These are phyloP conservation scores for Aurantiochytrium sp. DNA, from an alignment of 108 stramenopile species.

Conservation along the genomic window DNA sequence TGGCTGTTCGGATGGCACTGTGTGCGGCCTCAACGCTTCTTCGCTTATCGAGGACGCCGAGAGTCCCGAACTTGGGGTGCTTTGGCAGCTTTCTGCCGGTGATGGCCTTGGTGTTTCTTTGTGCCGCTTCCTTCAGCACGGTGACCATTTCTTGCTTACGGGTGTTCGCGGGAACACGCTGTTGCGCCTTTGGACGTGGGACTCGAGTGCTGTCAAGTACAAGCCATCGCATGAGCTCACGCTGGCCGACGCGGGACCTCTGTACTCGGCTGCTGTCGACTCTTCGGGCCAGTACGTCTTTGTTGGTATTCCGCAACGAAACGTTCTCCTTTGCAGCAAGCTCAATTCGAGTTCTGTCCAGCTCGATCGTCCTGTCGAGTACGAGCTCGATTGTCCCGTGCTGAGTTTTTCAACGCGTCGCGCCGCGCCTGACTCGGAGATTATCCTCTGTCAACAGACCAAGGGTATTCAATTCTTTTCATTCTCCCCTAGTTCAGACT, in stretches of 20 bases:
- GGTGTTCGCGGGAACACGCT: not conserved
- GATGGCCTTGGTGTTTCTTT: not conserved
- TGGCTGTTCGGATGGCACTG: not conserved
- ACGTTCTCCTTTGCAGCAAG: not conserved
- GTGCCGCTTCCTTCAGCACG: not conserved
- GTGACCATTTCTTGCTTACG: not conserved
- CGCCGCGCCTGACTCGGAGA: not conserved
- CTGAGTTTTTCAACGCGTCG: not conserved
- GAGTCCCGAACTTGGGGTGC: not conserved
- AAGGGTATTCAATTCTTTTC: not conserved
- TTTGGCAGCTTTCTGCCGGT: not conserved
- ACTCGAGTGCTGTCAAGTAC: not conserved
- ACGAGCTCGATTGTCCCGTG: not conserved
- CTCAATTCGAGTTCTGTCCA: not conserved
- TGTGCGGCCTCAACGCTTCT: not conserved
- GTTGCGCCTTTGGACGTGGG: not conserved
- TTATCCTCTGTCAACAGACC: not conserved
- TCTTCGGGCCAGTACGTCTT: not conserved
- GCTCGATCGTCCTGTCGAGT: not conserved
- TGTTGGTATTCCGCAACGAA: not conserved
- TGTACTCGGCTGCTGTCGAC: not conserved
- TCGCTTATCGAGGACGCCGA: not conserved
- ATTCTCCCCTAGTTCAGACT: not conserved
- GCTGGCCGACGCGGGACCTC: not conserved
- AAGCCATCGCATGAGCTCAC: not conserved